Evolutionary conservation across 2,329 filamentous ascomycete genomes (phyloP), one percentile per base, ranked within the genome.

Genomic region (Lasiodiplodia sp.): DNA sequence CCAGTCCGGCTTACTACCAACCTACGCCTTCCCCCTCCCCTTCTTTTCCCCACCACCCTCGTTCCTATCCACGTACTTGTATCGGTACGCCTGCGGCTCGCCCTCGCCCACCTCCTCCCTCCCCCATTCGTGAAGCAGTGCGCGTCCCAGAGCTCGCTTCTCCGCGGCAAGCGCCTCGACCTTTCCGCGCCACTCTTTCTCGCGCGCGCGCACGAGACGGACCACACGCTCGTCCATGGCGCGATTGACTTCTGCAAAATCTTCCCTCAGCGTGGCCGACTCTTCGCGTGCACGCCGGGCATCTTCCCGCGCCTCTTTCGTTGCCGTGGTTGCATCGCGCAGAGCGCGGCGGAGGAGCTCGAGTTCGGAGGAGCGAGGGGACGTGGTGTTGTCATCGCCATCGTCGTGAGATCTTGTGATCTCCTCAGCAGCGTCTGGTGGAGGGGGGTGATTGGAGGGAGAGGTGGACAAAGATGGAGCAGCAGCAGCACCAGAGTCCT

Each of bases 51-150:
- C 51, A 37, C 37, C 56, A 28, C 28, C 12, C 14, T 18, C 21
- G 1, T 12, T 5, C 11, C 23, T 60, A 31, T 31, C 49, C 2
- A 67, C 69, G 68, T 66, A 80, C 70, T 73, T 75, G 69, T 80
- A 81, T 38, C 69, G 71, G 65, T 76, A 80, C 68, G 67, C 71
- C 71, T 81, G 79, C 68, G 73, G 72, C 38, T 70, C 72, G 8
- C 71, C 73, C 21, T 72, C 71, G 0, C 78, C 79, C 23, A 75
- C 74, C 66, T 81, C 79, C 64, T 78, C 76, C 51, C 91, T 88
- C 74, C 96, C 93, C 94, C 94, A 97, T 71, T 93, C 92, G 71
- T 91, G 86, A 79, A 94, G 89, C 62, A 97, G 82, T 53, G 90
- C 87, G 62, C 77, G 77, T 5, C 71, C 74, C 75, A 79, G 75